Percentiles rank a stretch among this genome's conserved stretches.
phyloP scores from a whole-genome alignment of 495 filamentous ascomycete genomes.

The Trypethelium eluteriae region DNA sequence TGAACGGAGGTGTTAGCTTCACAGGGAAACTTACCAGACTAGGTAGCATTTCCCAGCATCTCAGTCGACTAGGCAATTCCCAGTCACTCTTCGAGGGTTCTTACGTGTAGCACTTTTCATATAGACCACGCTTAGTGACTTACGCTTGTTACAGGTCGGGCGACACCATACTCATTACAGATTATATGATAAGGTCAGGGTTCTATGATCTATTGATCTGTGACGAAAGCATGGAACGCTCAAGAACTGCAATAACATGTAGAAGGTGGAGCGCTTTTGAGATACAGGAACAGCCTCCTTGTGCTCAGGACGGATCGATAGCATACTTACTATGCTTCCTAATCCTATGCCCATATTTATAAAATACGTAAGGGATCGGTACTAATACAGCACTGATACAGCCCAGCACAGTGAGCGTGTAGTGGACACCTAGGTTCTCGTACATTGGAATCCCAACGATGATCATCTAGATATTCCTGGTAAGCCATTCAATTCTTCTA shows the following conservation, averaged over 20 bases:
- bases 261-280: not conserved
- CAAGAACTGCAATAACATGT: not conserved
- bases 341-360: conserved; percentile 43
- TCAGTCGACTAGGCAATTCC: no score
- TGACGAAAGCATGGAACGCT: not conserved
- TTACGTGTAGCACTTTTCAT: no score
- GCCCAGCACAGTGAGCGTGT: conserved; percentile 50
- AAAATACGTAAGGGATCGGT: conserved; percentile 50
- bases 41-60: no score
- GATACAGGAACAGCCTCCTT: not conserved
- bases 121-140: no score
- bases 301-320: conserved; percentile 10
- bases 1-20: no score
- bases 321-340: conserved; percentile 44
- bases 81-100: no score
- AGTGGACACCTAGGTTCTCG: conserved; percentile 48
- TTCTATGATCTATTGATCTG: no score
- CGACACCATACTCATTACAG: no score
- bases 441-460: conserved; percentile 47
- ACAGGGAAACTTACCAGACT: no score
- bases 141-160: no score
- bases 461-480: conserved; percentile 22
- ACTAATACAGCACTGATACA: conserved; percentile 44
- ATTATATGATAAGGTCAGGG: no score
- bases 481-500: no score